Evolutionary conservation across 352 stramenopile species (phyloP).

Genomic region (Aphanomyces stellatus): DNA sequence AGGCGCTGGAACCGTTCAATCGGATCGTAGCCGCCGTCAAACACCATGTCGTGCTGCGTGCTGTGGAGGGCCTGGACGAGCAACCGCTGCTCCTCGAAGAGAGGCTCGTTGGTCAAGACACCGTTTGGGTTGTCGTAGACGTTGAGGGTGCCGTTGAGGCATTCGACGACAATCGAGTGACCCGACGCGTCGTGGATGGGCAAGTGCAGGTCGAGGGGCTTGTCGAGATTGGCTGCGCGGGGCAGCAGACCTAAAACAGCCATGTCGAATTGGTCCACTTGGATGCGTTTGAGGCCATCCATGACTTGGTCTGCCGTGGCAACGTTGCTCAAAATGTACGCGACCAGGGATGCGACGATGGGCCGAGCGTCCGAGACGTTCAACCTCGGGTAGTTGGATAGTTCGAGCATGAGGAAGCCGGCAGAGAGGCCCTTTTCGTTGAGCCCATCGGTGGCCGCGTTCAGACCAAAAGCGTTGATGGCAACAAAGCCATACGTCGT

Average conservation of each 20-base stretch:
- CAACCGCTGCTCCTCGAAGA: constrained; percentile 32
- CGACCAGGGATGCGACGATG: constrained; percentile 49
- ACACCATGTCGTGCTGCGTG: constrained; percentile 21
- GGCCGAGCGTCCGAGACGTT: constrained; percentile 23
- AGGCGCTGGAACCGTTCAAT: constrained; percentile 52
- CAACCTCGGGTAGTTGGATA: constrained; percentile 39
- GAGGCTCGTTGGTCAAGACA: constrained; percentile 65
- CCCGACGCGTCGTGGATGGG: constrained; percentile 53
- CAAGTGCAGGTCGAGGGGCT: constrained; percentile 42
- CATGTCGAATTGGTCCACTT: constrained; percentile 46
- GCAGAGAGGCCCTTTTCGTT: constrained; percentile 50
- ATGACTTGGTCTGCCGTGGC: constrained; percentile 51
- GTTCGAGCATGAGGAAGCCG: constrained; percentile 37
- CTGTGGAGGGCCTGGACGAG: neutral
- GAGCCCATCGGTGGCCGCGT: constrained; percentile 41
- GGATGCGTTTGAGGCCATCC: constrained; percentile 26
- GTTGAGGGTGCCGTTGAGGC: constrained; percentile 40
- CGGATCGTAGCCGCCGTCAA: constrained; percentile 46
- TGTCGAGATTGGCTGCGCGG: constrained; percentile 22
- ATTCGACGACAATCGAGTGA: constrained; percentile 62
- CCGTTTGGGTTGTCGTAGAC: constrained; percentile 55
- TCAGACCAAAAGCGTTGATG: constrained; percentile 44
- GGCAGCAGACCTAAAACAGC: constrained; percentile 22
- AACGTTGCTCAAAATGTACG: constrained; percentile 68
- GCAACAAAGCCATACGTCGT: constrained; percentile 39